These are phyloP conservation scores for Rosellinia necatrix DNA, from an alignment of 2,329 filamentous ascomycete genomes.

Conservation along the genomic window DNA sequence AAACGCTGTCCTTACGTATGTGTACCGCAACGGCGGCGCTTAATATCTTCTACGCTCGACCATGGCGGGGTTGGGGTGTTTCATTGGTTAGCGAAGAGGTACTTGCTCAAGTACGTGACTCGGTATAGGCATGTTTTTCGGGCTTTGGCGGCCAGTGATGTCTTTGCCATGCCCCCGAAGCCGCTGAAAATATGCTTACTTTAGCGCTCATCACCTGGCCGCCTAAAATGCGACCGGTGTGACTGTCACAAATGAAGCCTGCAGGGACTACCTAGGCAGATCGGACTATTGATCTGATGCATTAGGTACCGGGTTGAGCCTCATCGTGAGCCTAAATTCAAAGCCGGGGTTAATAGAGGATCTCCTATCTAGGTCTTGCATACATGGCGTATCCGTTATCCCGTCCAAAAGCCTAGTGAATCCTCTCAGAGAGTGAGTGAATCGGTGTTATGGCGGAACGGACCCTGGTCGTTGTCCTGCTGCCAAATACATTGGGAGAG, in stretches of 20 bases:
- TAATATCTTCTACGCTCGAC: conserved; percentile 14
- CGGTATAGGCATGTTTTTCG: background rate
- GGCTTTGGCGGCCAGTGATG: conserved; percentile 1
- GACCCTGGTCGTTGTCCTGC: background rate
- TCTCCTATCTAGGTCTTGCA: no score
- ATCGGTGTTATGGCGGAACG: background rate
- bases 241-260: conserved; percentile 3
- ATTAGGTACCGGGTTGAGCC: conserved; percentile 14
- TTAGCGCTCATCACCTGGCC: conserved; percentile 10
- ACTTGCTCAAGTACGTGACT: background rate
- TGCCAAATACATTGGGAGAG: background rate
- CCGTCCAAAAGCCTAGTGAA: no score
- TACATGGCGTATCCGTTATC: no score
- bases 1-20: conserved; percentile 1
- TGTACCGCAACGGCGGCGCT: conserved; percentile 17
- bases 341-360: background rate
- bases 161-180: conserved; percentile 7
- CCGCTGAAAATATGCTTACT: conserved; percentile 3
- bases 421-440: background rate
- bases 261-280: background rate
- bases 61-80: no score
- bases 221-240: conserved; percentile 2
- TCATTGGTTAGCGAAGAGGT: background rate
- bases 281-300: conserved; percentile 11
- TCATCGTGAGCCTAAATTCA: conserved; percentile 10